Base-by-base conservation (phyloP, 306 rosid genomes). In the Senna siamea region DNA sequence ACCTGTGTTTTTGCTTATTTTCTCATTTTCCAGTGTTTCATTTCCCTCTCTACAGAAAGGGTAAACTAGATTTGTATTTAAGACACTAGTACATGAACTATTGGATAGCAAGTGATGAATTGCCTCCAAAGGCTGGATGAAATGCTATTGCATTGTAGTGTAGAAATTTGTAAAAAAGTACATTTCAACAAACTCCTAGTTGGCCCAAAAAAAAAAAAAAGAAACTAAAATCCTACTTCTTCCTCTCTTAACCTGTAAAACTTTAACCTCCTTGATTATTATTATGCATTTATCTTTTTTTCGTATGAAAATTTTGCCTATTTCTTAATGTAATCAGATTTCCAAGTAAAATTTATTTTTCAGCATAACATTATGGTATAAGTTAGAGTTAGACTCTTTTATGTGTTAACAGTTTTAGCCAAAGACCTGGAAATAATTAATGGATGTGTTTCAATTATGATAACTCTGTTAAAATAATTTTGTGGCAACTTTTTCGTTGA, bases 291-390 rank as follows among this genome's bases (percentile, higher is more conserved):
- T 46, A 30, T 30, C 35, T 46, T 38, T 63, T n/a, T 52, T 38
- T 37, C 43, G 20, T 37, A 15, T 20, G 19, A 60, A 50, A 5
- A 10, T 63, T 14, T 23, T 52, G 53, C 5, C 9, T 56, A 59
- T 75, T 51, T 28, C 37, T 54, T 28, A 55, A 28, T n/a, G 26
- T 7, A 32, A 44, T 30, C 20, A 17, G 12, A 32, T 43, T 56
- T 41, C 40, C 5, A 23, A 4, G 47, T 53, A 37, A 48, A 61
- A 41, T 63, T 43, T 5, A 19, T 41, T 11, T 44, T 13, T 72
- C 41, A 43, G 19, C 76, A 62, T 15, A 40, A 19, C 40, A 8
- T 70, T 64, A 14, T 78, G 61, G 43, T 41, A 46, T 1, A 63
- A 52, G 60, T 59, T 68, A 30, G 4, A 59, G 2, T 7, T 26